Base-by-base conservation (phyloP, 164 flowering plant species). In the Euptelea pleiosperma region DNA sequence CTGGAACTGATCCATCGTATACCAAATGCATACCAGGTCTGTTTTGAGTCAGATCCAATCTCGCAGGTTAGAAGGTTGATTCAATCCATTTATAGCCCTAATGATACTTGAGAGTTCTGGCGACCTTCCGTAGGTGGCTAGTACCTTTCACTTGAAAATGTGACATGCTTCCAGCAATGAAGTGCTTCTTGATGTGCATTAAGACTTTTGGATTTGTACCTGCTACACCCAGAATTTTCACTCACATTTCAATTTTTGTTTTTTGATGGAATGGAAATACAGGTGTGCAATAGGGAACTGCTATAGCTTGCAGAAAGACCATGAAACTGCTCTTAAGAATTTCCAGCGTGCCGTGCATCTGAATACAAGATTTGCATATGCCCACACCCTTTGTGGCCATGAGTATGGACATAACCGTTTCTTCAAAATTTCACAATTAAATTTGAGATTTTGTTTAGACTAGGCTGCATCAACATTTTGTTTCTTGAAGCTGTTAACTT, bases 281-380 rank as follows among this genome's bases (percentile, higher is more conserved):
- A 94, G 99, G 99, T 87, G 88, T 82, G 99, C 99, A 9, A 78
- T 89, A 80, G 99, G 99, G 30, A 94, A 94, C 63, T 94, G 99
- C 74, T 94, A 83, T 65, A 91, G 97, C 79, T 80, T 87, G 80
- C 97, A 86, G 75, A 94, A 94, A 69, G 99, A 94, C 71, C 97
- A 94, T 70, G 98, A 91, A 80, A 85, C 90, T 56, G 99, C 97
- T 61, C 70, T 94, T 43, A 94, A 91, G 59, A 91, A 79, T 62
- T 94, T 94, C 65, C 96, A 82, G 75, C 88, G 98, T 58, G 91
- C 97, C 33, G 88, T 87, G 58, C 87, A 85, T 58, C 75, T 94
- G 21, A 76, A 84, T 75, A 62, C 96, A 66, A 87, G 79, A 77
- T 91, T 89, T 74, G 78, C 96, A 47, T 94, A 94, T 76, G 98